Conservation (phyloP, 1,139 yeast species). For the Maudiozyma humilis region DNA sequence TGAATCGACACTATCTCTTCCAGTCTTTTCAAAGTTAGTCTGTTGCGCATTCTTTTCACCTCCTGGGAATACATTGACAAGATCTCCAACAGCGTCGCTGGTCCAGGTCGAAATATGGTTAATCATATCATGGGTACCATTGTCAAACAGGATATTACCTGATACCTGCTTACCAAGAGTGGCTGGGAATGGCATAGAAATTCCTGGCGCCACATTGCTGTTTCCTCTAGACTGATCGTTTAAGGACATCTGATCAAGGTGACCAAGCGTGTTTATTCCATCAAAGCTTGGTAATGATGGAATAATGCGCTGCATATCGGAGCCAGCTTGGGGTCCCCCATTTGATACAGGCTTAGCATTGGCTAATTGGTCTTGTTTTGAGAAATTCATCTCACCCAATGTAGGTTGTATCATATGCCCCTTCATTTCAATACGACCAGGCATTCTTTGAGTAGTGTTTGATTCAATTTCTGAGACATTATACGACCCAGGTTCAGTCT, state of each 20-base stretch:
- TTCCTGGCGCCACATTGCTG: not conserved
- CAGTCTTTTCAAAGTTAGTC: not conserved
- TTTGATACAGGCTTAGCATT: too few relatives aligned
- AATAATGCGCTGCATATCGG: not conserved
- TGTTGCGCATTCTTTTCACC: not conserved
- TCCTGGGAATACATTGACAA: slow-evolving; percentile 9
- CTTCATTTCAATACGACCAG: too few relatives aligned
- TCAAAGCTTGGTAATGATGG: not conserved
- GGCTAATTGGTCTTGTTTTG: too few relatives aligned
- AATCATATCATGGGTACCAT: slow-evolving; percentile 51
- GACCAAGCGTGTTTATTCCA: not conserved
- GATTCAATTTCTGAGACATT: too few relatives aligned
- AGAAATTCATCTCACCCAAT: not conserved
- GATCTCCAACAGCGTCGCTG: slow-evolving; percentile 22
- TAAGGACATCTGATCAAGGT: not conserved
- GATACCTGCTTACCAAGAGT: not conserved
- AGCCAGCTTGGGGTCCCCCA: not conserved
- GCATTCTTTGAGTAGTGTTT: too few relatives aligned
- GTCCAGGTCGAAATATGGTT: slow-evolving; percentile 57
- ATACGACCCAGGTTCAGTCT: not conserved
- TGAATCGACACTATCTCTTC: not conserved
- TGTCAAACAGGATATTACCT: slow-evolving; percentile 35
- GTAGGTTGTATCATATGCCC: not conserved
- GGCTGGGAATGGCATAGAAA: not conserved
- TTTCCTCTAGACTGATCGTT: not conserved